Conservation (phyloP, 2,329 filamentous ascomycete genomes). For the Ophiostoma ips region DNA sequence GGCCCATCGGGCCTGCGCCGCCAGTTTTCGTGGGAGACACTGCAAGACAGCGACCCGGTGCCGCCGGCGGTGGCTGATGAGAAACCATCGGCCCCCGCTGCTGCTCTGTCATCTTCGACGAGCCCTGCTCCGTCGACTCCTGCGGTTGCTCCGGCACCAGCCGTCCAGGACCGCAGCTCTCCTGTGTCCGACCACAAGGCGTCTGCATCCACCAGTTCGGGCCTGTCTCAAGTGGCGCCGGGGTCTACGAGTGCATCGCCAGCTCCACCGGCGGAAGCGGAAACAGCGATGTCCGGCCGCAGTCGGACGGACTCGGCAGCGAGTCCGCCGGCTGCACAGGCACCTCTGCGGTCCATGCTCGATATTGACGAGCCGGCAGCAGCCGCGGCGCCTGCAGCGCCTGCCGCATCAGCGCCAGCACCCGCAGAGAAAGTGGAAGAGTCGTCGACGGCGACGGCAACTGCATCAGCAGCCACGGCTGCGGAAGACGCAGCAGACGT, state of each 20-base stretch:
- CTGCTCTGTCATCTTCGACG: not conserved
- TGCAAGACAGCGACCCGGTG: slow-evolving; percentile 15
- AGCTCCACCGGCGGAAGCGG: not conserved
- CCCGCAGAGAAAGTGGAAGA: too few species aligned
- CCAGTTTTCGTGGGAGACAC: slow-evolving; percentile 32
- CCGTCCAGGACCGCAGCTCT: not conserved
- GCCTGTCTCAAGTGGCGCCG: not conserved
- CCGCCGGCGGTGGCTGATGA: not conserved
- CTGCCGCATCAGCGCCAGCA: not conserved
- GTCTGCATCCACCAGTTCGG: not conserved
- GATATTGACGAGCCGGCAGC: slow-evolving; percentile 6
- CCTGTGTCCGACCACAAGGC: not conserved
- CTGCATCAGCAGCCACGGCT: not conserved
- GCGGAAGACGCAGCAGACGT: not conserved
- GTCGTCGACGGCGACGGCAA: not conserved
- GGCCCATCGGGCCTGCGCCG: not conserved
- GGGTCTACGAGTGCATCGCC: not conserved
- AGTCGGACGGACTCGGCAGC: not conserved
- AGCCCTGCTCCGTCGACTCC: not conserved
- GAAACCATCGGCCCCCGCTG: not conserved
- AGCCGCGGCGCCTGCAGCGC: not conserved
- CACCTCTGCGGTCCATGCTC: slow-evolving; percentile 12
- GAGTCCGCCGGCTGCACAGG: not conserved
- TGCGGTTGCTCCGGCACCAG: not conserved
- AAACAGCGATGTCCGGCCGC: not conserved